Base-by-base conservation (phyloP, 306 rosid genomes). In the Sindora glabra region DNA sequence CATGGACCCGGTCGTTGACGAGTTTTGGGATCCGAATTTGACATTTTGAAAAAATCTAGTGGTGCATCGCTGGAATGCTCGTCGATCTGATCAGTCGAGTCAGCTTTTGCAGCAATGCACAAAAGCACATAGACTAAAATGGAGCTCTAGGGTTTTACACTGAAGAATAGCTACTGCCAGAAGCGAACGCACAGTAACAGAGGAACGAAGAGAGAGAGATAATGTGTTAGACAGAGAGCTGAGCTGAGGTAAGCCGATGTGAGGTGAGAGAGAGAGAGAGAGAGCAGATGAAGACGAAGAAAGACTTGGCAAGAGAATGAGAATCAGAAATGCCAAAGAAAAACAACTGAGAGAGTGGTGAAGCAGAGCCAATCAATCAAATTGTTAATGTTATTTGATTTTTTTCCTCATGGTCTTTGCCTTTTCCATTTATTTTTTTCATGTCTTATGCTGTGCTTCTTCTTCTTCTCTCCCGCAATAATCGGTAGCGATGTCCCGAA, bases 1-100 rank as follows among this genome's bases (percentile, higher is more conserved):
- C 96, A 87, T 5, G 90, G 94, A 4, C 90, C 97, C 1, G 95
- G 91, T 32, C 96, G 89, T 0, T 39, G 84, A 3, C 77, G 78
- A 55, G 69, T 6, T 70, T 91, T 87, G 58, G 83, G 80, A 83
- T 83, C 95, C 69, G 92, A 68, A 51, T 53, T 71, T 0, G 96
- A 75, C 98, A 87, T 91, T 59, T 12, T 6, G 18, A 19, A 7
- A 22, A 53, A 17, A 21, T 52, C 56, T 75, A 79, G 53, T 44
- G 27, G 9, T 5, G 40, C 91, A 86, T 83, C 56, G 73, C 58
- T 74, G 29, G 2, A 48, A 26, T 12, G 56, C 16, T 40, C 0
- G 44, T 57, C 79, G 89, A 91, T 85, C 97, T 79, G 86, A 26
- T 44, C 68, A 52, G 36, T 27, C 19, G 5, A 24, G 47, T 59